Evolutionary conservation across 305 asterid species (phyloP), one percentile per base, ranked within the genome.

Genomic region (Fraxinus greggii): DNA sequence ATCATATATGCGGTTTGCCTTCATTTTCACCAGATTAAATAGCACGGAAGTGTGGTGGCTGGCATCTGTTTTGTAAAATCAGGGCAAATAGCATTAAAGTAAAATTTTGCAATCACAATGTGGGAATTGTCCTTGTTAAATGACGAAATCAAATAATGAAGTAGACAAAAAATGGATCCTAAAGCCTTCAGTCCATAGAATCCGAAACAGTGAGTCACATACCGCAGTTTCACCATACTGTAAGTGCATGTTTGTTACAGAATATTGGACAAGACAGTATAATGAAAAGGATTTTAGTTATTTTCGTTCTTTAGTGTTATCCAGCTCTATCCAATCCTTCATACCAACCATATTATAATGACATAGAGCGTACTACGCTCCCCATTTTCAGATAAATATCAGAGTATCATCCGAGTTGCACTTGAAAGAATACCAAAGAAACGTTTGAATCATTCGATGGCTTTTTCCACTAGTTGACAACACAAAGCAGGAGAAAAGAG

Each of bases 391-490:
- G 35, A 26, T 54, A 77, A 23, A 81, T 65, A 26, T 61, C 65
- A 56, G 76, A 69, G 65, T 45, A 67, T 42, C 3, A 82, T 26
- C 61, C 0, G 21, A 28, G 29, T 38, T 63, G 26, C 9, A 35
- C 9, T 56, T 40, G 33, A 42, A 77, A 56, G 77, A 72, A 69
- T 38, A 69, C 32, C 12, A 26, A 4, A 35, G 40, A 79, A 19
- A 48, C 21, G 26, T 76, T 40, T 42, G 75, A 48, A n/a, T 26
- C 78, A 28, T 61, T 59, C 23, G 8, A 59, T 31, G 65, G 59
- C 23, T 81, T 86, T 78, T 15, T 79, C 70, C 48, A 77, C 15
- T 32, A 40, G 48, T 65, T 36, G 61, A 38, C 63, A 33, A 63
- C 21, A 56, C 19, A 79, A 19, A 40, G 69, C 59, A 21, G 40